Percentiles rank a stretch among this genome's conserved stretches.
Conservation (phyloP, 805 yeast genomes). For the Cyberlindnera nakhonratchasimensis region DNA sequence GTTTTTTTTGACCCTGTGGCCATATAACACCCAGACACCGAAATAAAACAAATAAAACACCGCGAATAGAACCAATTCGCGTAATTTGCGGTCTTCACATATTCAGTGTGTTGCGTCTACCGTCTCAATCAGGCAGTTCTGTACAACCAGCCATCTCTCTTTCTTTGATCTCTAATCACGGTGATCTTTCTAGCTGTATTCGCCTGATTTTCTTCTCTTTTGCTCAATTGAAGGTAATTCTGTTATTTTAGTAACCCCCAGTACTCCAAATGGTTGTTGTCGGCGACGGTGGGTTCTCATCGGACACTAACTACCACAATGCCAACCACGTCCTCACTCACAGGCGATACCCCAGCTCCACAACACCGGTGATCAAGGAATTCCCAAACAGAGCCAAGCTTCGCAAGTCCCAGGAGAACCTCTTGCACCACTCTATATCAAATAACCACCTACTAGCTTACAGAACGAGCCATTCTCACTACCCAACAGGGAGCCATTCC, state of each 20-base stretch:
- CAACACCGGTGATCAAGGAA: slow-evolving; percentile 11
- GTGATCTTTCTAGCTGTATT: neutral
- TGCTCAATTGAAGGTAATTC: no score
- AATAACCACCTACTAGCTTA: slow-evolving; percentile 6
- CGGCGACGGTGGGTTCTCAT: slow-evolving; percentile 2
- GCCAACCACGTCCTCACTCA: slow-evolving; percentile 5
- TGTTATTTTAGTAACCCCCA: neutral
- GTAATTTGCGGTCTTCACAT: neutral
- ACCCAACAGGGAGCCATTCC: neutral
- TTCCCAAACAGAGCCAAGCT: slow-evolving; percentile 10
- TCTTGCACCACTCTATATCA: neutral
- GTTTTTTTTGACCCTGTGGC: no score
- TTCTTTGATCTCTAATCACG: neutral
- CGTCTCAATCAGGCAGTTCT: neutral
- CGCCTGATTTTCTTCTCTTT: neutral
- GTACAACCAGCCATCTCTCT: neutral
- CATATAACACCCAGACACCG: no score
- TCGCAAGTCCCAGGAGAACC: slow-evolving; percentile 8
- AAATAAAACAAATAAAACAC: no score
- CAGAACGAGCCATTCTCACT: slow-evolving; percentile 2
- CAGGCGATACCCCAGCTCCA: slow-evolving; percentile 8
- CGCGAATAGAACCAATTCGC: slow-evolving; percentile 1
- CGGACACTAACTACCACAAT: neutral
- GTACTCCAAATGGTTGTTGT: neutral
- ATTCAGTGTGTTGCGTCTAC: neutral